phyloP scores from a whole-genome alignment of 2,329 filamentous ascomycete genomes.

The Nigrospora osmanthi region DNA sequence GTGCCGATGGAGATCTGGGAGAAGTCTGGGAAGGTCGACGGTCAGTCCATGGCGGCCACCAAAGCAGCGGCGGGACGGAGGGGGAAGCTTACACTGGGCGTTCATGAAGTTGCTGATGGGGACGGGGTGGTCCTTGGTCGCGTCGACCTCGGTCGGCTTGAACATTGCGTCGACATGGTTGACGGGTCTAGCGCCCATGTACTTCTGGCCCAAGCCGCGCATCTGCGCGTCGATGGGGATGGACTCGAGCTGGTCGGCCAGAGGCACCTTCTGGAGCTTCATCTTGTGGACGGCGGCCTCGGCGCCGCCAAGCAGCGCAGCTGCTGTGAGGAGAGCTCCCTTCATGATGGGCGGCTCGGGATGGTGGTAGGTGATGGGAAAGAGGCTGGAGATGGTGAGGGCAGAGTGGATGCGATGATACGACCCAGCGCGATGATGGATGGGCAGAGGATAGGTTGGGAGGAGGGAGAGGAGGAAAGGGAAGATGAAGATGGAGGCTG shows the following conservation, averaged over 20 bases:
- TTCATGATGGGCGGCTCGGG: slow-evolving; percentile 62
- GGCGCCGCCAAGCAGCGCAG: slow-evolving; percentile 72
- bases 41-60: background rate
- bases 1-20: slow-evolving; percentile 90
- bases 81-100: slow-evolving; percentile 44
- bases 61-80: slow-evolving; percentile 51
- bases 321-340: slow-evolving; percentile 70
- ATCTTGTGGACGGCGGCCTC: slow-evolving; percentile 88
- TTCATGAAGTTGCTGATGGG: background rate
- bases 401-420: no score
- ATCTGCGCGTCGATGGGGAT: slow-evolving; percentile 76
- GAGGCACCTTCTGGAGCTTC: slow-evolving; percentile 93
- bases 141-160: slow-evolving; percentile 59
- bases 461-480: no score
- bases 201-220: slow-evolving; percentile 85
- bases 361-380: background rate
- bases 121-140: slow-evolving; percentile 23
- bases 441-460: no score
- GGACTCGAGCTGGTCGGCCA: slow-evolving; percentile 79
- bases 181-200: slow-evolving; percentile 74
- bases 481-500: no score
- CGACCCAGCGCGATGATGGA: no score
- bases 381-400: no score
- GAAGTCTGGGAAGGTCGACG: slow-evolving; percentile 59
- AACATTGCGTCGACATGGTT: slow-evolving; percentile 70